Conservation (phyloP, 2,329 filamentous ascomycete species). For the Beauveria sp. region DNA sequence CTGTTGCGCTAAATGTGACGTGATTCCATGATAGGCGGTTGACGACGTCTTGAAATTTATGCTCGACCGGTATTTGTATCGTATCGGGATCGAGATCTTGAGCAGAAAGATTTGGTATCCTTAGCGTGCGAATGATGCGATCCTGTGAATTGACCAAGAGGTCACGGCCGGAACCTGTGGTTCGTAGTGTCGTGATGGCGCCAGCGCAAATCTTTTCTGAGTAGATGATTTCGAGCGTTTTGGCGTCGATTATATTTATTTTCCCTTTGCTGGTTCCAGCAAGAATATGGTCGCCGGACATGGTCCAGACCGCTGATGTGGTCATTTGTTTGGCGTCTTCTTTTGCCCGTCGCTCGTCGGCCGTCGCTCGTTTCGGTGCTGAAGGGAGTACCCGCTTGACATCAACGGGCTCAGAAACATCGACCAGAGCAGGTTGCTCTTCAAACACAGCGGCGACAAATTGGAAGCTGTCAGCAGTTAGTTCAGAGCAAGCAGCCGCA, state of each 20-base stretch:
- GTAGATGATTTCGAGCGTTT: slow-evolving; percentile 75
- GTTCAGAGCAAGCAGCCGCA: background rate
- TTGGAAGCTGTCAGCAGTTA: slow-evolving; percentile 52
- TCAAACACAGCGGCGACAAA: slow-evolving; percentile 93
- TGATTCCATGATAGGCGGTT: slow-evolving; percentile 96
- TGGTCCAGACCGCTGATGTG: slow-evolving; percentile 84
- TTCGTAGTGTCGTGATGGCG: slow-evolving; percentile 78
- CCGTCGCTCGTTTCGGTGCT: slow-evolving; percentile 65
- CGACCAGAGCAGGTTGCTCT: slow-evolving; percentile 82
- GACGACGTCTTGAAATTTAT: slow-evolving; percentile 97
- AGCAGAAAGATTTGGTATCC: slow-evolving; percentile 68
- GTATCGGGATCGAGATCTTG: slow-evolving; percentile 72
- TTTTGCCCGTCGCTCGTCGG: slow-evolving; percentile 78
- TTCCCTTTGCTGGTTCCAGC: slow-evolving; percentile 92
- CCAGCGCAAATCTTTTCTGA: slow-evolving; percentile 82
- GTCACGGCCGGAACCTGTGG: slow-evolving; percentile 75
- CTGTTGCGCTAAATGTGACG: slow-evolving; percentile 86
- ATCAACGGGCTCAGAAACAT: slow-evolving; percentile 62
- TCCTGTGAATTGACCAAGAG: slow-evolving; percentile 90
- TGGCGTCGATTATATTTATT: slow-evolving; percentile 87
- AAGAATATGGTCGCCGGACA: slow-evolving; percentile 78
- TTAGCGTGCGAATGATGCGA: slow-evolving; percentile 87
- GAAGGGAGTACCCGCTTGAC: slow-evolving; percentile 74
- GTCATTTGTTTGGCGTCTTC: slow-evolving; percentile 94
- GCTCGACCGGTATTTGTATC: slow-evolving; percentile 84